Conservation (phyloP, 2,329 filamentous ascomycete species). For the Xenosphaeropsis pyriputrescens region DNA sequence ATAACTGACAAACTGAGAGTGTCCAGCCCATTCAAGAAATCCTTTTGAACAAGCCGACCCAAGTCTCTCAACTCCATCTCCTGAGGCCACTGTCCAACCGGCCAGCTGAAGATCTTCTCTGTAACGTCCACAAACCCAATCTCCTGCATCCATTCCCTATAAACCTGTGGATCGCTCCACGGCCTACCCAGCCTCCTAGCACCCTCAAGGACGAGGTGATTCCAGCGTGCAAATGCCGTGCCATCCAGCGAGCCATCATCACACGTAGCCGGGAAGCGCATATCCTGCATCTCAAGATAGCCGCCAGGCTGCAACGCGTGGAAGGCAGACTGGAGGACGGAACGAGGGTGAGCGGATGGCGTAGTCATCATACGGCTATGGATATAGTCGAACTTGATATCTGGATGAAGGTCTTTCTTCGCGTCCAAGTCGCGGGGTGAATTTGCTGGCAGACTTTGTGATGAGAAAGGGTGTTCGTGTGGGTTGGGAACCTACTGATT, state of each 20-base stretch:
- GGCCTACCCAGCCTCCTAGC: conserved; percentile 3
- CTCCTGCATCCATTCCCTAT: conserved; percentile 24
- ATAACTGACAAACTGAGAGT: conserved; percentile 19
- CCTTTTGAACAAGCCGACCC: conserved; percentile 18
- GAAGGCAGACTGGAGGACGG: neutral
- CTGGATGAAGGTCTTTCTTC: conserved; percentile 29
- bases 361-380: conserved; percentile 23
- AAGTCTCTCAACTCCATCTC: conserved; percentile 34
- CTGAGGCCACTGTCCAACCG: conserved; percentile 34
- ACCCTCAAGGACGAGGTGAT: conserved; percentile 6
- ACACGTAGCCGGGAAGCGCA: conserved; percentile 18
- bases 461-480: conserved; percentile 25
- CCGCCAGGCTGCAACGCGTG: conserved; percentile 24
- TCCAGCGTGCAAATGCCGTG: conserved; percentile 9
- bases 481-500: conserved; percentile 16
- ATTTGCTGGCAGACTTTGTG: too few species aligned
- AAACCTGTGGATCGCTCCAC: conserved; percentile 15
- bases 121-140: conserved; percentile 37
- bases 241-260: conserved; percentile 22
- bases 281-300: conserved; percentile 27
- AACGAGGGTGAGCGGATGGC: neutral
- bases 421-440: too few species aligned
- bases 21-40: conserved; percentile 9
- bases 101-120: conserved; percentile 32
- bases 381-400: conserved; percentile 33